phyloP scores from a whole-genome alignment of 106 monocot species.

The Dendrobium nobile region DNA sequence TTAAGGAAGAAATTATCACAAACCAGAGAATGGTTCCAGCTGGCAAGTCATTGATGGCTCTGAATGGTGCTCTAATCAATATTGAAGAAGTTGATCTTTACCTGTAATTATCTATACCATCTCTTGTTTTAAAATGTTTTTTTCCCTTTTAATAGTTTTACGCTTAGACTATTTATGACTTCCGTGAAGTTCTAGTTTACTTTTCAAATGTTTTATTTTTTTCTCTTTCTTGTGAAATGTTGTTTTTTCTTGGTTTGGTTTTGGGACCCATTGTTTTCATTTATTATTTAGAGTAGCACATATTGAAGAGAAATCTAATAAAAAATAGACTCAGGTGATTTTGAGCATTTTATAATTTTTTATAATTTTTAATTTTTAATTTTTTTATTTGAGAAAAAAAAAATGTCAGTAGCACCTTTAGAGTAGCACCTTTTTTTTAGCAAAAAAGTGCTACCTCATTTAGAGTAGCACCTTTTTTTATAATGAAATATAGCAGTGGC shows the following conservation, averaged over 20 bases:
- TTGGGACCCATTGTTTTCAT: background rate
- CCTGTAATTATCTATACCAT: constrained; percentile 44
- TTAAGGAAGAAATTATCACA: constrained; percentile 91
- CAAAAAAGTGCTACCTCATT: no score
- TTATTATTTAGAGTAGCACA: background rate
- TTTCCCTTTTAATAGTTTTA: background rate
- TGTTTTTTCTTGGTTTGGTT: background rate
- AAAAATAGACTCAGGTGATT: background rate
- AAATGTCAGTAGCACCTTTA: no score
- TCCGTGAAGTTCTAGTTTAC: background rate
- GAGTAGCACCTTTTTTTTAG: no score
- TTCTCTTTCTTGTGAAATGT: background rate
- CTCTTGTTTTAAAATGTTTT: background rate
- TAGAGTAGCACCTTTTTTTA: background rate
- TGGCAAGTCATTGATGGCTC: constrained; percentile 93
- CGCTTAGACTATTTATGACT: background rate
- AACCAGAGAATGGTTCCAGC: constrained; percentile 96
- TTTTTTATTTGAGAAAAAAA: no score
- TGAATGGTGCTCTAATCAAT: constrained; percentile 94
- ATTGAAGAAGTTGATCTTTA: constrained; percentile 94
- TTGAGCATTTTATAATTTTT: background rate
- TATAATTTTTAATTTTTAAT: no score
- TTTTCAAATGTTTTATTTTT: background rate
- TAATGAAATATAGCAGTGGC: background rate
- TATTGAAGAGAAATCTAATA: background rate